Evolutionary conservation across 768 basidiomycete species (phyloP).

Genomic region (Pleurotus citrinopileatus): DNA sequence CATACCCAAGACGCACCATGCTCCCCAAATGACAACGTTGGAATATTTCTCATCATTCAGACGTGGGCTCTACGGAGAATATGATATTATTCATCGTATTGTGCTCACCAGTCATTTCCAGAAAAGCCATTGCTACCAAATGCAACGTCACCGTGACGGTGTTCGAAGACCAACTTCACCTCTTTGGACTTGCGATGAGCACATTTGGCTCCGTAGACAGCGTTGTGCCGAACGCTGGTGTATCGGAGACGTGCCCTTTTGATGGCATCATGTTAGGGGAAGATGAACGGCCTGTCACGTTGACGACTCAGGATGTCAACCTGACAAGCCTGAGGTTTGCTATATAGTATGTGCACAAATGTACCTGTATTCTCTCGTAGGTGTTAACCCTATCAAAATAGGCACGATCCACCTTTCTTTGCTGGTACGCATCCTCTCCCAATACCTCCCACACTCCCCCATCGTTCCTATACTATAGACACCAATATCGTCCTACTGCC

Average conservation of each 20-base stretch:
- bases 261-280: slow-evolving; percentile 24
- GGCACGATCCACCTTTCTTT: slow-evolving; percentile 53
- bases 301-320: slow-evolving; percentile 48
- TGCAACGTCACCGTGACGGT: slow-evolving; percentile 52
- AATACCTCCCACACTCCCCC: neutral
- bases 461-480: slow-evolving; percentile 25
- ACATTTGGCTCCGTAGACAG: slow-evolving; percentile 50
- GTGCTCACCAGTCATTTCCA: slow-evolving; percentile 17
- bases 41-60: no score
- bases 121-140: slow-evolving; percentile 36
- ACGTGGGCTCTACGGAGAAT: slow-evolving; percentile 28
- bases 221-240: slow-evolving; percentile 56
- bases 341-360: slow-evolving; percentile 39
- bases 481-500: slow-evolving; percentile 43
- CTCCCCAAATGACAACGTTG: no score
- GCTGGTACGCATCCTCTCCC: slow-evolving; percentile 32
- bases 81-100: neutral
- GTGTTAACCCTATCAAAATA: slow-evolving; percentile 47
- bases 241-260: slow-evolving; percentile 33
- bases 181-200: slow-evolving; percentile 48
- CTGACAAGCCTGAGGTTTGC: slow-evolving; percentile 38
- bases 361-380: slow-evolving; percentile 20
- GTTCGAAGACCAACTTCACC: slow-evolving; percentile 50
- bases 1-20: no score
- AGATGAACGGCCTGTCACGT: slow-evolving; percentile 38